Base-by-base conservation (phyloP, 305 asterid species). In the Fraxinus baroniana region DNA sequence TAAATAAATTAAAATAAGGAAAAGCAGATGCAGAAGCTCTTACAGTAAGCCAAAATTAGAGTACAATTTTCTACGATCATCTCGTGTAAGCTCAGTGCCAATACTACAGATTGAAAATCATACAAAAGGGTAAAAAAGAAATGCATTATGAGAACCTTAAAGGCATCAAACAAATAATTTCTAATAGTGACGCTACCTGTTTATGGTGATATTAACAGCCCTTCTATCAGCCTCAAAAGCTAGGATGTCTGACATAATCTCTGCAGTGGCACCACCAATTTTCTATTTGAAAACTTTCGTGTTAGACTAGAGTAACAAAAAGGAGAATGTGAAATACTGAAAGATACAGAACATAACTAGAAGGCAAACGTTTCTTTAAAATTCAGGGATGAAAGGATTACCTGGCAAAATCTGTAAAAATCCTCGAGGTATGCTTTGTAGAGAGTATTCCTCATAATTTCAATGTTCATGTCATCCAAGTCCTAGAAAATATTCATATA, bases 201-300 rank as follows among this genome's bases (percentile, higher is more conserved):
- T 96, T 52, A 96, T 96, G 80, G 98, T 92, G 88, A 95, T 95
- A 87, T 95, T 95, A 89, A 95, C 97, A 71, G 99, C 99, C 89
- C 99, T 93, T 79, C 98, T 88, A 79, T 96, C 99, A 82, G 99
- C 98, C 89, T 96, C 98, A 86, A 96, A 96, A 80, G 98, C 87
- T 36, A 96, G 95, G 78, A 96, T 93, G 84, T 95, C 98, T 66
- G 97, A 89, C 99, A 95, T 95, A 79, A 95, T 94, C 87, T 94
- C 98, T 4, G 96, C 93, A 73, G 98, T 95, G 72, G 99, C 98
- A 26, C 98, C 98, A 3, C 98, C 97, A 79, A 95, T 91, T 92
- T 93, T 95, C 99, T 95, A 39, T 33, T 22, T 18, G 77, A 52
- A 85, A 83, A 82, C 62, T 71, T 80, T 79, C 74, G 72, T 1